Base-by-base conservation (phyloP, 805 yeast species). In the Ogataea thermomethanolica region DNA sequence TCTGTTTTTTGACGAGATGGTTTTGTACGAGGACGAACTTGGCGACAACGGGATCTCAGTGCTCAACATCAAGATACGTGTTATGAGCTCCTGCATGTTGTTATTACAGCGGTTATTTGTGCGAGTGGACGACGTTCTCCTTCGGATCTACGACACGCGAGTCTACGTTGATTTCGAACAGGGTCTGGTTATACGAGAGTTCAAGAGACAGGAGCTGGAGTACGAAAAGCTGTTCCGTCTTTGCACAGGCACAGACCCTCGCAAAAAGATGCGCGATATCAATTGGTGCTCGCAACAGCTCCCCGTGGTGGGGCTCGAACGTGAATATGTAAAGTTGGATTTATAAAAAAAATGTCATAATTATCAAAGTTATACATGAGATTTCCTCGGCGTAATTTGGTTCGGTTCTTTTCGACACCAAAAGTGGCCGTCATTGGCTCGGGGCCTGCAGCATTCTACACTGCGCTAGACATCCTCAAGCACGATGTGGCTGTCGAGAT, bases 391-490 rank as follows among this genome's bases (percentile, higher is more conserved):
- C 25, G 24, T 14, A 11, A 6, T 11, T 21, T 14, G 23, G 7
- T 23, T 20, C 27, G 40, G 12, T 25, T 30, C 21, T 30, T 29
- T 17, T 37, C 40, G 21, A 13, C 37, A 28, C 54, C 54, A 35
- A 67, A 63, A 41, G 70, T 86, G 8, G 95, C 96, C 0, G 75
- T 93, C 6, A 78, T 93, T 3, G 99, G 99, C 1, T 76, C 96
- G 0, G 99, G 99, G 0, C 99, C 99, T 0, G 90, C 97, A 1
- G 97, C 96, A 1, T 88, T 93, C 56, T 93, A 91, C 61, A 84
- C 97, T 1, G 89, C 89, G 0, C 76, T 82, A 47, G 79, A 84
- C 33, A 64, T 90, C 11, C 64, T 89, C 29, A 77, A 77, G 43
- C 39, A 48, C 8, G 40, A 45, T 11, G 38, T 43, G 8, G 32